Evolutionary conservation across 2,329 filamentous ascomycete species (phyloP), one percentile per base, ranked within the genome.

Genomic region (Colletotrichum caudatum): DNA sequence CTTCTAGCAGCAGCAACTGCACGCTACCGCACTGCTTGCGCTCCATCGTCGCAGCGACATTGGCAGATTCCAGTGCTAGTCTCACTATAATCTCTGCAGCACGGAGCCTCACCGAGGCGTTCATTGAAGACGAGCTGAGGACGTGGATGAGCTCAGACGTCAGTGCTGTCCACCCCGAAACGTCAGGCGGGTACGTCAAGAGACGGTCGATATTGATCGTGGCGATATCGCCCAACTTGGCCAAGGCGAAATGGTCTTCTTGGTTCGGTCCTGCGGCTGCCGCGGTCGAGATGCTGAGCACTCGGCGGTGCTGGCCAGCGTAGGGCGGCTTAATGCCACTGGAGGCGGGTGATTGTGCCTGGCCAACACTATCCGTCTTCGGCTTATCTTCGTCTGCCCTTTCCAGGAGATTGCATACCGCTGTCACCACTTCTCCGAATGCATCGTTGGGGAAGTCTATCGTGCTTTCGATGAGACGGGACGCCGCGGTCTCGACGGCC

Each of bases 381-480:
- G 57, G 53, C 37, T 73, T 73, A 77, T 68, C 41, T 81, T 79
- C 11, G 64, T 64, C 26, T 73, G 75, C 77, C 35, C 80, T 77
- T 44, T 87, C 86, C 7, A 97, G 85, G 8, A 98, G 84, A 57
- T 88, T 86, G 77, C 94, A 94, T 5, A 97, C 86, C 0, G 94
- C 92, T 65, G 86, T 84, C 1, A 98, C 85, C 12, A 98, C 90
- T 74, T 93, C 89, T 6, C 92, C 84, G 76, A 98, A 98, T 0
- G 94, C 86, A 20, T 90, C 87, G 74, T 95, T 94, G 0, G 94
- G 94, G 76, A 97, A 98, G 76, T 98, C 95, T 20, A 92, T 87
- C 0, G 95, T 98, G 81, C 94, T 97, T 79, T 98, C 96, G 69
- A 98, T 91, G 23, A 99, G 85, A 73, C 96, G 90, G 1, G 91